Evolutionary conservation across 2,329 filamentous ascomycete genomes (phyloP).

Genomic region (Fusarium tanahbumbuense): DNA sequence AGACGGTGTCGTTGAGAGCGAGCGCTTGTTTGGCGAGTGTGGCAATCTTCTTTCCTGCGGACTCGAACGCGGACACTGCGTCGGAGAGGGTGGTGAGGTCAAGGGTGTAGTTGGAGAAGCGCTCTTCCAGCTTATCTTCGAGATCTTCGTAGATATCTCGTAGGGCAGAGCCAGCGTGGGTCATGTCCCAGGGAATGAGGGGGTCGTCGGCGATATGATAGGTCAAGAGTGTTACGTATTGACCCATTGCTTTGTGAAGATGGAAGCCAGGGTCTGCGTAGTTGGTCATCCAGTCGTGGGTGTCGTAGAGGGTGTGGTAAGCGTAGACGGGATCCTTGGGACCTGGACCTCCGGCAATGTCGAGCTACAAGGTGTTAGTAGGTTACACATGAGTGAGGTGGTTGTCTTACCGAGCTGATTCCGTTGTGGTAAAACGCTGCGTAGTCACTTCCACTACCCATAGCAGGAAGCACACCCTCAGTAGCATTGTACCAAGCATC

Average conservation of each 20-base stretch:
- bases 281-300: conserved; percentile 62
- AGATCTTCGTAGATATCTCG: conserved; percentile 31
- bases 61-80: conserved; percentile 14
- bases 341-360: conserved; percentile 30
- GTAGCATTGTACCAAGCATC: conserved; percentile 37
- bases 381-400: accelerated
- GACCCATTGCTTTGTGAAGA: conserved; percentile 61
- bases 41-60: conserved; percentile 11
- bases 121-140: conserved; percentile 21
- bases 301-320: conserved; percentile 40
- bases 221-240: conserved; percentile 41
- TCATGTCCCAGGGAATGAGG: conserved; percentile 25
- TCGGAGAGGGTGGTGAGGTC: conserved; percentile 14
- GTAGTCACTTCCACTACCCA: conserved; percentile 31
- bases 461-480: conserved; percentile 28
- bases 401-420: conserved; percentile 21
- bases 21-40: conserved; percentile 8
- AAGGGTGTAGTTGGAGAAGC: neutral
- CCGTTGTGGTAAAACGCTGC: conserved; percentile 36
- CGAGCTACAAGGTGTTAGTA: conserved; percentile 4
- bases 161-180: conserved; percentile 14
- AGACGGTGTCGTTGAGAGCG: conserved; percentile 5
- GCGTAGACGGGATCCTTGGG: conserved; percentile 28
- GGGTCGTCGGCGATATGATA: conserved; percentile 36
- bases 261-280: conserved; percentile 64